Evolutionary conservation across 805 yeast genomes (phyloP).

Genomic region (Vanderwaltozyma tropicalis): DNA sequence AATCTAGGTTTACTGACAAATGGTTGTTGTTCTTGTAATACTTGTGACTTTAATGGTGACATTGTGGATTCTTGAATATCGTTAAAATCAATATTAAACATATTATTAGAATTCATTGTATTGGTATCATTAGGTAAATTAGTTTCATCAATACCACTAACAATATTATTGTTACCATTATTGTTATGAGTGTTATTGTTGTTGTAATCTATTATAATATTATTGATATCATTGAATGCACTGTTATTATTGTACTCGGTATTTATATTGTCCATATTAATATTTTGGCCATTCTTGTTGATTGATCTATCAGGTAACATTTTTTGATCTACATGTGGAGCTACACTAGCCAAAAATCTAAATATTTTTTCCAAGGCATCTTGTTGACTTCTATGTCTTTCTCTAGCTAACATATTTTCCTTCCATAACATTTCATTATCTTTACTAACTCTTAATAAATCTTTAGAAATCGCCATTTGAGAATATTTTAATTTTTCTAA

Average conservation of each 20-base stretch:
- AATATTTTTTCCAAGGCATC: slow-evolving; percentile 81
- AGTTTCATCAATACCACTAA: not conserved
- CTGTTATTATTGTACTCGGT: not conserved
- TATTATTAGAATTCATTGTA: not conserved
- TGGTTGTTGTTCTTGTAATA: not conserved
- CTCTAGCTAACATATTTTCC: slow-evolving; percentile 74
- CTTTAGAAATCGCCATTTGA: slow-evolving; percentile 76
- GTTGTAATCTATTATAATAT: no score
- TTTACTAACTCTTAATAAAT: slow-evolving; percentile 66
- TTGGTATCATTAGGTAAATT: not conserved
- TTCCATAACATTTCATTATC: slow-evolving; percentile 91
- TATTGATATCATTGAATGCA: not conserved
- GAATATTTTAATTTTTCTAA: slow-evolving; percentile 65
- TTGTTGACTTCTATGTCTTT: slow-evolving; percentile 74
- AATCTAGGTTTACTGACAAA: slow-evolving; percentile 6
- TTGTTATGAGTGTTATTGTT: not conserved
- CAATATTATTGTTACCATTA: not conserved
- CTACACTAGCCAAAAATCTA: slow-evolving; percentile 72
- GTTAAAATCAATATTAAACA: slow-evolving; percentile 2
- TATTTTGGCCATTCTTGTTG: not conserved
- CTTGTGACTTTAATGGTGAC: not conserved
- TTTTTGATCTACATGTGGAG: slow-evolving; percentile 24
- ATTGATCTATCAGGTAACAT: slow-evolving; percentile 19
- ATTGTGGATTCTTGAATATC: not conserved
- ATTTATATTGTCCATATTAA: not conserved